phyloP scores from a whole-genome alignment of 2,329 filamentous ascomycete species.

The Xylaria arbuscula region DNA sequence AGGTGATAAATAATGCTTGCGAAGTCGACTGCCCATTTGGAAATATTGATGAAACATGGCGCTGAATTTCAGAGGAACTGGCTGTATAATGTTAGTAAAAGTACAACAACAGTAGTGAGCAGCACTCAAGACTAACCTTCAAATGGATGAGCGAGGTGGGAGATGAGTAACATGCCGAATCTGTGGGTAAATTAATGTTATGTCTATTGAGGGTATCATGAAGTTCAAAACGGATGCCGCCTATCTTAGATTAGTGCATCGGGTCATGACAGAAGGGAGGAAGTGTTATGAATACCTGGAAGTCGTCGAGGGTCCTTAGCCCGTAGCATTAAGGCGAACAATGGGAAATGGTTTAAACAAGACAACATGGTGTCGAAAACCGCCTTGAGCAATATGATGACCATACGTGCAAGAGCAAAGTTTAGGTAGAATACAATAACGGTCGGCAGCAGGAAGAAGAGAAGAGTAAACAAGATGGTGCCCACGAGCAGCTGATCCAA shows the following conservation, averaged over 20 bases:
- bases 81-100: constrained; percentile 60
- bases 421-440: constrained; percentile 97
- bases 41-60: constrained; percentile 98
- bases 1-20: constrained; percentile 93
- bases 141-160: constrained; percentile 86
- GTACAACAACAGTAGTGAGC: not conserved
- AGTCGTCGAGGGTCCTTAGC: constrained; percentile 92
- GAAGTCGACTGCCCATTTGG: constrained; percentile 89
- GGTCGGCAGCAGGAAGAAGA: constrained; percentile 94
- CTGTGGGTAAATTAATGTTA: constrained; percentile 51
- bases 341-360: constrained; percentile 95
- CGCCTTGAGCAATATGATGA: constrained; percentile 93
- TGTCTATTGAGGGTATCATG: constrained; percentile 73
- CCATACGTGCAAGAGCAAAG: constrained; percentile 93
- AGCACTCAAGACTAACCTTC: constrained; percentile 67
- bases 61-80: constrained; percentile 87
- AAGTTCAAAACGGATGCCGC: constrained; percentile 91
- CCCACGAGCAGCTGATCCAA: constrained; percentile 95
- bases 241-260: constrained; percentile 52
- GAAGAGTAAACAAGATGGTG: constrained; percentile 93
- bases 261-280: not conserved
- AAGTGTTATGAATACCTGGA: constrained; percentile 71
- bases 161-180: constrained; percentile 51
- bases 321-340: constrained; percentile 96
- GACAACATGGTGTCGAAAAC: constrained; percentile 90